Evolutionary conservation across 2,329 filamentous ascomycete species (phyloP).

Genomic region (Rutstroemia sp.): DNA sequence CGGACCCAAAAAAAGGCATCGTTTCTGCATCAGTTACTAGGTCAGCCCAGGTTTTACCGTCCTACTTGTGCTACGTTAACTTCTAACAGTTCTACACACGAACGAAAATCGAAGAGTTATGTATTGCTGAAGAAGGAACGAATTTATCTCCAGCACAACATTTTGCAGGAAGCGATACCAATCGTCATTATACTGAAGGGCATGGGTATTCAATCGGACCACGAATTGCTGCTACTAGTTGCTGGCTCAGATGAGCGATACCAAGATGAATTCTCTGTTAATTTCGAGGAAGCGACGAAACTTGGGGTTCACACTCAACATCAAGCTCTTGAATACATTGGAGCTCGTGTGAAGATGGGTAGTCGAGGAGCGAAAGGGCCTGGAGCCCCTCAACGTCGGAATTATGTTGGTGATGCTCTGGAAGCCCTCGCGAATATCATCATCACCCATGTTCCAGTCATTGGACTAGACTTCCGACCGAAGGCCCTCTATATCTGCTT

Average conservation of each 20-base stretch:
- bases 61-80: slow-evolving; percentile 8
- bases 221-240: slow-evolving; percentile 88
- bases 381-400: slow-evolving; percentile 53
- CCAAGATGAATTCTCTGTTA: slow-evolving; percentile 90
- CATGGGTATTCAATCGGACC: slow-evolving; percentile 86
- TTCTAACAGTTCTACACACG: slow-evolving; percentile 74
- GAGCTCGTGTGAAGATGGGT: slow-evolving; percentile 80
- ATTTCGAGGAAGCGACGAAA: slow-evolving; percentile 87
- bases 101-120: slow-evolving; percentile 96
- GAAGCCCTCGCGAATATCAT: slow-evolving; percentile 90
- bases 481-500: slow-evolving; percentile 94
- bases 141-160: slow-evolving; percentile 86
- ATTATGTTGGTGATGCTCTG: slow-evolving; percentile 82
- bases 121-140: slow-evolving; percentile 90
- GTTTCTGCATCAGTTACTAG: slow-evolving; percentile 90
- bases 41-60: slow-evolving; percentile 25
- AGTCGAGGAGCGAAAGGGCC: slow-evolving; percentile 46
- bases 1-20: slow-evolving; percentile 82
- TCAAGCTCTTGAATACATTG: slow-evolving; percentile 90
- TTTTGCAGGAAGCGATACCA: slow-evolving; percentile 86
- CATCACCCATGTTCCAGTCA: slow-evolving; percentile 88
- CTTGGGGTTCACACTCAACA: slow-evolving; percentile 86
- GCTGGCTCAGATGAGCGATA: slow-evolving; percentile 81
- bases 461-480: slow-evolving; percentile 89
- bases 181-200: slow-evolving; percentile 91